These are phyloP conservation scores for Telfairia occidentalis DNA, from an alignment of 331 rosid species.

Conservation along the genomic window DNA sequence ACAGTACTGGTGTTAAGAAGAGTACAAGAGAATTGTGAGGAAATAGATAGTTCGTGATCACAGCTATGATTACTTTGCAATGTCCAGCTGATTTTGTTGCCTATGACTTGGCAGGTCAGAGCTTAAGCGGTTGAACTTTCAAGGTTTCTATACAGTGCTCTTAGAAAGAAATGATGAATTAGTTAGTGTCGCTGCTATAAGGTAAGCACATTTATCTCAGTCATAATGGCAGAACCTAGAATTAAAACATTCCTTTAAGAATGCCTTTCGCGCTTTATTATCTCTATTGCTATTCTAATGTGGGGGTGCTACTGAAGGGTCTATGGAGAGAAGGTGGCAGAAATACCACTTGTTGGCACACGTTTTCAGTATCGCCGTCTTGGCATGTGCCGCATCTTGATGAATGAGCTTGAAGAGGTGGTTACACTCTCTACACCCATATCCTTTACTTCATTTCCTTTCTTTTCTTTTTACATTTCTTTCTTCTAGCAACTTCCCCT, in stretches of 20 bases:
- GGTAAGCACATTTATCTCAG: slow-evolving; percentile 36
- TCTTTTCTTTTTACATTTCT: not conserved
- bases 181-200: slow-evolving; percentile 60
- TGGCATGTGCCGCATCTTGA: slow-evolving; percentile 79
- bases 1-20: not conserved
- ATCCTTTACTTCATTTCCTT: not conserved
- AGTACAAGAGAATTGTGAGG: not conserved
- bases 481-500: not conserved
- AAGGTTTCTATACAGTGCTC: slow-evolving; percentile 64
- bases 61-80: not conserved
- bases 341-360: slow-evolving; percentile 75
- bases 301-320: slow-evolving; percentile 32
- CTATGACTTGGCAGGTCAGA: slow-evolving; percentile 35
- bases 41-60: not conserved
- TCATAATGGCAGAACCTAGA: not conserved
- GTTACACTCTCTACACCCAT: not conserved
- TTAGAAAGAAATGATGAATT: slow-evolving; percentile 69
- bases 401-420: slow-evolving; percentile 83
- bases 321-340: slow-evolving; percentile 67
- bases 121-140: slow-evolving; percentile 70
- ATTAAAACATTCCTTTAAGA: not conserved
- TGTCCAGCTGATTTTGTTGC: not conserved
- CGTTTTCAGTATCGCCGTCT: slow-evolving; percentile 60
- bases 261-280: not conserved
- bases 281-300: slow-evolving; percentile 3